Evolutionary conservation across 2,329 filamentous ascomycete genomes (phyloP).

Genomic region (Penicillium sp.): DNA sequence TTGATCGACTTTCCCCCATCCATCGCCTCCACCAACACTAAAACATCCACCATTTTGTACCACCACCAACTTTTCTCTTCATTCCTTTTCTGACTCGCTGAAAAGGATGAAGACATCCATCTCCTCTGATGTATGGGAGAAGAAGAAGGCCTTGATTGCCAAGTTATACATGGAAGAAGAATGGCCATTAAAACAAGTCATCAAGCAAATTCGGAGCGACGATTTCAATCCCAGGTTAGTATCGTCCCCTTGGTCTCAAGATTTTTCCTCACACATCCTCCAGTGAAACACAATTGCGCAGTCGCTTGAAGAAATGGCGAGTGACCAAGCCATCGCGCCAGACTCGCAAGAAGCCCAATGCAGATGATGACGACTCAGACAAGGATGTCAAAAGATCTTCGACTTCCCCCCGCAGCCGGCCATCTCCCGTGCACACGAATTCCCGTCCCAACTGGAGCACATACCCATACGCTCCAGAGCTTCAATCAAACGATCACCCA

Average conservation of each 20-base stretch:
- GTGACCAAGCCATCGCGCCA: conserved; percentile 48
- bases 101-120: conserved; percentile 43
- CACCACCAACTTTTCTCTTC: not conserved
- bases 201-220: conserved; percentile 44
- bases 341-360: conserved; percentile 40
- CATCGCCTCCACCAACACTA: not conserved
- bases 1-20: not conserved
- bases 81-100: conserved; percentile 4
- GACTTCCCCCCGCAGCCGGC: conserved; percentile 7
- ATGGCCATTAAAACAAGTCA: conserved; percentile 48
- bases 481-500: conserved; percentile 3
- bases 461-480: conserved; percentile 13
- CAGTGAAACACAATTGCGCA: conserved; percentile 47
- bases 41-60: not conserved
- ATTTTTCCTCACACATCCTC: not conserved
- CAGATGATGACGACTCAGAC: conserved; percentile 24
- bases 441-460: conserved; percentile 14
- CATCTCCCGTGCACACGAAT: conserved; percentile 6
- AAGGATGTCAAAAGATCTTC: conserved; percentile 14
- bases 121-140: conserved; percentile 46
- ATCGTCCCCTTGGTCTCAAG: not conserved
- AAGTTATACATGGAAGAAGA: conserved; percentile 46
- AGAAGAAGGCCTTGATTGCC: conserved; percentile 43
- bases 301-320: conserved; percentile 47
- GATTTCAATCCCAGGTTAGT: conserved; percentile 46